Base-by-base conservation (phyloP, 208 protist species). In the Crithidia brevicula region DNA sequence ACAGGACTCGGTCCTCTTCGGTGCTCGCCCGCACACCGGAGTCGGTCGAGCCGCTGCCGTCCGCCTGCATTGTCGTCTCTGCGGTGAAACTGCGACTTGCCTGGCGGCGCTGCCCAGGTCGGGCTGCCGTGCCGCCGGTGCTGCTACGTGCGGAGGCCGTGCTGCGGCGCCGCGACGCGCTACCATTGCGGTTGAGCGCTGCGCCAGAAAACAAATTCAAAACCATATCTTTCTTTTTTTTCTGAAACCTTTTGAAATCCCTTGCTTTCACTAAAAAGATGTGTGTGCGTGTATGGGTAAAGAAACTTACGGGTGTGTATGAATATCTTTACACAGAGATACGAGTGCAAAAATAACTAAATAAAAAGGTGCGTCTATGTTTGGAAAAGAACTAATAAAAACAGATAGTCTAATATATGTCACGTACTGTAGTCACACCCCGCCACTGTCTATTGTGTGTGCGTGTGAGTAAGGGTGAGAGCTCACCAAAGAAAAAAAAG, bases 1-100 rank as follows among this genome's bases (percentile, higher is more conserved):
- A 92, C 34, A 93, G 86, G 15, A 76, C 45, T 27, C 76, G 79
- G 36, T 91, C 83, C 28, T 86, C 86, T 1, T 36, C 77, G 20
- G 52, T 68, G 46, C 56, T 61, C 4, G 50, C 63, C 2, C 65
- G 67, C 46, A 78, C 61, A 16, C 15, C 40, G n/a, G 38, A 31
- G 28, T 22, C 42, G 8, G 13, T 22, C 7, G 57, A 25, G 27
- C 36, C 40, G 54, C 54, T 50, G 10, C 57, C 57, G 30, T 52
- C 57, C 5, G 57, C 57, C 28, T 46, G 42, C 57, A 52, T 38
- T 23, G 54, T 18, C 34, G 63, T 20, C 9, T 16, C 13, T 20
- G 33, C 60, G 1, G 40, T 34, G 56, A 3, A 36, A 18, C 25
- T 71, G 71, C 59, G 42, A 31, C 49, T 69, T 7, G 25, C 43